Percentiles rank a stretch among this genome's conserved stretches.
Conservation (phyloP, 1,284 basidiomycete species). For the Cryptococcus floricola region DNA sequence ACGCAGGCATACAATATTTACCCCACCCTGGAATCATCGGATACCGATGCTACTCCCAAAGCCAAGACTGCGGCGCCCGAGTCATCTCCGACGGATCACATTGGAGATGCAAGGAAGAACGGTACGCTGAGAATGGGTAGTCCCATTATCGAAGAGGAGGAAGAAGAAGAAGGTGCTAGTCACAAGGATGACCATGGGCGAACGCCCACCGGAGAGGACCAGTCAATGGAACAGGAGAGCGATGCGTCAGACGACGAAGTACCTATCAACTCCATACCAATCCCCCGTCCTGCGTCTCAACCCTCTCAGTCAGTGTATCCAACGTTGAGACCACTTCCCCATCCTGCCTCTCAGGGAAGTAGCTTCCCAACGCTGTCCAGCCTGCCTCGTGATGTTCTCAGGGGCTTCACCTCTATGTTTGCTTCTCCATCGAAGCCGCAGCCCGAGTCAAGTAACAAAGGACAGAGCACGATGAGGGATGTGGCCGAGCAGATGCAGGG, state of each 20-base stretch:
- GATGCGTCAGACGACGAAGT: not conserved
- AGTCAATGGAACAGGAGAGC: not conserved
- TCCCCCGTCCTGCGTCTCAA: not conserved
- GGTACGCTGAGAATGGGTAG: slow-evolving; percentile 8
- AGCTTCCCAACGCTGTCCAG: slow-evolving; percentile 12
- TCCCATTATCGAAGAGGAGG: slow-evolving; percentile 11
- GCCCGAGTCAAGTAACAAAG: not conserved
- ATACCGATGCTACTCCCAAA: slow-evolving; percentile 8
- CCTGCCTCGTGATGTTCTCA: slow-evolving; percentile 9
- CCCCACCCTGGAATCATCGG: slow-evolving; percentile 17
- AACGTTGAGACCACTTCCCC: not conserved
- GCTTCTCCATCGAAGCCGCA: slow-evolving; percentile 3
- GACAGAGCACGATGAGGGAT: not conserved
- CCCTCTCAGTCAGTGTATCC: slow-evolving; percentile 1
- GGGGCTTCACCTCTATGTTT: slow-evolving; percentile 7
- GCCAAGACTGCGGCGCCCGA: not conserved
- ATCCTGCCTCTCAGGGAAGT: slow-evolving; percentile 9
- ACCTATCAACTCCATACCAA: not conserved
- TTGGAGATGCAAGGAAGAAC: not conserved
- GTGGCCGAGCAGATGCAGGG: not conserved
- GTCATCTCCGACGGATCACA: not conserved
- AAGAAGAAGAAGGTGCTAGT: not conserved
- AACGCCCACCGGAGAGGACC: not conserved
- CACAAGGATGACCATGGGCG: not conserved
- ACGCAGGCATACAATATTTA: slow-evolving; percentile 29